Evolutionary conservation across 371 early-diverging fungal genomes (phyloP).

Genomic region (Mortierella sp.): DNA sequence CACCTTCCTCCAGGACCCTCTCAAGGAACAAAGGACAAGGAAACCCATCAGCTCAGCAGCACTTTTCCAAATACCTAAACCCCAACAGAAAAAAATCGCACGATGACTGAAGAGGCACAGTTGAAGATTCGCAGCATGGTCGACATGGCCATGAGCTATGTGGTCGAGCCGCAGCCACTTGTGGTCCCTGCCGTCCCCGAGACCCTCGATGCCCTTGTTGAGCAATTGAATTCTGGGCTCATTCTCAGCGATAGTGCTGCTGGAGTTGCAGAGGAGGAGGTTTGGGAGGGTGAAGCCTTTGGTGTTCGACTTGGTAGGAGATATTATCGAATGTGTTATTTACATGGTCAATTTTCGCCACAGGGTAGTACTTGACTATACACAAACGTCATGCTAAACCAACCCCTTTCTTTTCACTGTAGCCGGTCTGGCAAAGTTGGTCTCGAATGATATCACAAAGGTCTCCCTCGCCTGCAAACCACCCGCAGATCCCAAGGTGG

Average conservation of each 20-base stretch:
- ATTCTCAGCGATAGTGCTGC: not conserved
- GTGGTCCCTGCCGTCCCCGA: slow-evolving; percentile 44
- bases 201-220: slow-evolving; percentile 40
- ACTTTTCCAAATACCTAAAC: not conserved
- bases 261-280: slow-evolving; percentile 25
- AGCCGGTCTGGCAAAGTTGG: slow-evolving; percentile 45
- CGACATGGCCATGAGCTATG: slow-evolving; percentile 46
- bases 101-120: slow-evolving; percentile 50
- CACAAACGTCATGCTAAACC: not conserved
- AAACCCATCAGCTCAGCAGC: too few species aligned
- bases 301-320: slow-evolving; percentile 44
- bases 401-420: not conserved
- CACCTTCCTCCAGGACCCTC: not conserved
- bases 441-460: slow-evolving; percentile 50
- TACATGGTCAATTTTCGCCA: not conserved
- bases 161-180: slow-evolving; percentile 43
- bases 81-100: not conserved
- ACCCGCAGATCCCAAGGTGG: slow-evolving; percentile 49
- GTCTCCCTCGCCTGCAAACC: slow-evolving; percentile 53
- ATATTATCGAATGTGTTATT: not conserved
- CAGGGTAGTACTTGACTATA: not conserved
- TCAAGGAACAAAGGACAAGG: too few species aligned
- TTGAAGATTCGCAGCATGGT: slow-evolving; percentile 54
- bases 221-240: slow-evolving; percentile 28
- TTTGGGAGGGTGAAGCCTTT: slow-evolving; percentile 54